Evolutionary conservation across 2,329 filamentous ascomycete species (phyloP), one percentile per base, ranked within the genome.

Genomic region (Penicillium sp.): DNA sequence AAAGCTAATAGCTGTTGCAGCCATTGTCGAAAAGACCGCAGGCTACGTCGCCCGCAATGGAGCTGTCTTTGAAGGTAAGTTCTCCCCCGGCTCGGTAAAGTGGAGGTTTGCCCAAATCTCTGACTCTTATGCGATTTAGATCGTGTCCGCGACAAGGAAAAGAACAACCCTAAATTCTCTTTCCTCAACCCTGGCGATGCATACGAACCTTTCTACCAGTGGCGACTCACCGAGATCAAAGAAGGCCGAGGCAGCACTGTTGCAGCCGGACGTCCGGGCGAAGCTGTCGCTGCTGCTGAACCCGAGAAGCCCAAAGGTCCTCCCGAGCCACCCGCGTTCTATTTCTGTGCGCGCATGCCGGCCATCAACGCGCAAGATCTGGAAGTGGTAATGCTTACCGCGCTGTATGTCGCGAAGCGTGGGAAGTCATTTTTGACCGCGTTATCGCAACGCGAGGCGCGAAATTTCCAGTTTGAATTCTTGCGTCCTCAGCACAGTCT

Each of bases 401-500:
- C 93, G 18, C 76, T 95, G 26, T 96, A 93, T 69, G 89, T 91
- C 43, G 93, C 93, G 45, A 90, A 91, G 71, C 91, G 95, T 62
- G 93, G 93, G 11, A 84, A 90, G 52, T 84, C 86, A 52, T 98
- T 93, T 72, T 88, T 95, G 81, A 96, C 90, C 24, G 81, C 85
- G 46, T 75, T 98, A 54, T 88, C 87, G 25, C 91, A 95, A 71
- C 83, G 88, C 56, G 91, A 98, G 73, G 80, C 86, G 13, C 81
- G 86, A 63, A 97, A 96, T 69, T 90, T 84, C 57, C 91, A 98
- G 66, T 98, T 97, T 68, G 90, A 96, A 70, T 98, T 98, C 65
- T 77, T 98, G 45, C 84, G 91, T 46, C 89, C 90, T 12, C 94
- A 95, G 63, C 93, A 98, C 74, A 95, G 88, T 62, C 84, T 96